Evolutionary conservation across 495 filamentous ascomycete species (phyloP).

Genomic region (Terfezia boudieri): DNA sequence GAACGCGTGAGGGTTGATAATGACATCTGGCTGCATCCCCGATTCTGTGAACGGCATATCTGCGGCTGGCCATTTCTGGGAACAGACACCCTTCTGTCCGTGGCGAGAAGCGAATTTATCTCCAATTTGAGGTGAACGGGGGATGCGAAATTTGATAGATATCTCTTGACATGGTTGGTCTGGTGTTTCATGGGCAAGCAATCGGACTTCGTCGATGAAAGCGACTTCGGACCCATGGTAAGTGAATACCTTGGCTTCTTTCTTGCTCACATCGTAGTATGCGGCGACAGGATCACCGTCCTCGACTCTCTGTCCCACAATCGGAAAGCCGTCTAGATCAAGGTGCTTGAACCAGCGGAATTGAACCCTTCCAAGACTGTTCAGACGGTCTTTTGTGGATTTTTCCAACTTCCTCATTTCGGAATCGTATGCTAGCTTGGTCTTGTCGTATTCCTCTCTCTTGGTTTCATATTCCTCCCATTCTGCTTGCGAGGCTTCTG

Average conservation of each 20-base stretch:
- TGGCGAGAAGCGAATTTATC: constrained; percentile 98
- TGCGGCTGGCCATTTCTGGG: constrained; percentile 82
- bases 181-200: constrained; percentile 27
- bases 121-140: constrained; percentile 76
- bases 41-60: constrained; percentile 98
- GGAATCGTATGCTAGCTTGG: constrained; percentile 43
- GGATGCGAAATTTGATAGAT: constrained; percentile 79
- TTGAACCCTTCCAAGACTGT: constrained; percentile 28
- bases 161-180: constrained; percentile 46
- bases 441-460: constrained; percentile 7
- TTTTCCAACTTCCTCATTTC: constrained; percentile 7
- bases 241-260: constrained; percentile 64
- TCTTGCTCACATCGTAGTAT: constrained; percentile 65
- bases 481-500: background rate
- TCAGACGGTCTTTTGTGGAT: constrained; percentile 1
- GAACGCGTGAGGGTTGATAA: constrained; percentile 99
- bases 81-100: constrained; percentile 91
- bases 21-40: constrained; percentile 89
- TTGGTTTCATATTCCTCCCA: constrained; percentile 16
- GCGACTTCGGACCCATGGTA: constrained; percentile 79
- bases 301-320: constrained; percentile 47
- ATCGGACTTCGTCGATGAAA: constrained; percentile 77
- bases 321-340: constrained; percentile 69
- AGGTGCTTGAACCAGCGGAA: constrained; percentile 42
- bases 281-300: constrained; percentile 71